Conservation (phyloP, 2,329 filamentous ascomycete genomes). For the Stagonosporopsis cucurbitacearum region DNA sequence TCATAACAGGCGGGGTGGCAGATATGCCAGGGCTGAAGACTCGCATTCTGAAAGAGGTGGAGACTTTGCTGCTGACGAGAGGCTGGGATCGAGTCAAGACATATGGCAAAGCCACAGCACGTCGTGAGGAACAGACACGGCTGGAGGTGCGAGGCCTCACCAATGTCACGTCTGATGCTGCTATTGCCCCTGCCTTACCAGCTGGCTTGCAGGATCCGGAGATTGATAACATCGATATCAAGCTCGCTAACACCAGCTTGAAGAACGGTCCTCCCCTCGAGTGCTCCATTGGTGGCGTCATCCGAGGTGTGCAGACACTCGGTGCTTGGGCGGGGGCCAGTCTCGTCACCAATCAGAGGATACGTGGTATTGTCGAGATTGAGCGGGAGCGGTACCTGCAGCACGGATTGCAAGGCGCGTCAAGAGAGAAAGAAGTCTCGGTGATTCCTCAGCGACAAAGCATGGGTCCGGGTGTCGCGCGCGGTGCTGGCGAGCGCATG, state of each 20-base stretch:
- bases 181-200: conserved; percentile 19
- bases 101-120: conserved; percentile 63
- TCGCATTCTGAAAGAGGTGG: conserved; percentile 78
- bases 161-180: conserved; percentile 24
- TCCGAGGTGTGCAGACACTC: conserved; percentile 72
- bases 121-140: conserved; percentile 37
- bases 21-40: conserved; percentile 79
- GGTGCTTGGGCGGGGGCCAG: conserved; percentile 79
- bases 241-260: conserved; percentile 59
- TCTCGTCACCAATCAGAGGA: conserved; percentile 70
- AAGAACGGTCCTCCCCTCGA: conserved; percentile 48
- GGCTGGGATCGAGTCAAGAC: conserved; percentile 82
- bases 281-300: conserved; percentile 59
- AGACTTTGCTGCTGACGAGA: conserved; percentile 66
- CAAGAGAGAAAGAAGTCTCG: conserved; percentile 65
- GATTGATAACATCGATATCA: conserved; percentile 64
- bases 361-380: conserved; percentile 71
- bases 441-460: conserved; percentile 66
- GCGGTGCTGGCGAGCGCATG: conserved; percentile 42
- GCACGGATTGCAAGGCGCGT: conserved; percentile 69
- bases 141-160: conserved; percentile 35
- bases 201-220: conserved; percentile 58
- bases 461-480: conserved; percentile 60
- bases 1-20: conserved; percentile 83
- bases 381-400: conserved; percentile 75